Evolutionary conservation across 148 eudicot species (phyloP).

Genomic region (Rhododendron mucronatum): DNA sequence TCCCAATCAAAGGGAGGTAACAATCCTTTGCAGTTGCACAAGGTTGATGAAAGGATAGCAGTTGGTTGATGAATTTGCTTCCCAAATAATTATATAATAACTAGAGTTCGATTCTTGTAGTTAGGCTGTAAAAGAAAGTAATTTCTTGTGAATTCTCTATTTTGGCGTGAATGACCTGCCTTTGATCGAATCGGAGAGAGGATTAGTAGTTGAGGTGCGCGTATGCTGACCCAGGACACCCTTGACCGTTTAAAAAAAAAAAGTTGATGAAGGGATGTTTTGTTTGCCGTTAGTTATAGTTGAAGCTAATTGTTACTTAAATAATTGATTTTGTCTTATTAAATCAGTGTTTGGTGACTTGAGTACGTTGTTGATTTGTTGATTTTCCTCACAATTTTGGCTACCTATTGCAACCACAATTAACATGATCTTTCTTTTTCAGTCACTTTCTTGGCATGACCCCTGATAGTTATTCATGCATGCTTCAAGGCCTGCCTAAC

Average conservation of each 20-base stretch:
- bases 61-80: not conserved
- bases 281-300: constrained; percentile 9
- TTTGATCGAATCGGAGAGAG: not conserved
- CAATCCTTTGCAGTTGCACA: constrained; percentile 4
- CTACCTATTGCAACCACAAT: not conserved
- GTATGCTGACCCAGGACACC: not conserved
- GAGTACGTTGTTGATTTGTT: not conserved
- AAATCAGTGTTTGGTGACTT: not conserved
- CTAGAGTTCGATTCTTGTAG: not conserved
- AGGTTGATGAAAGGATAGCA: constrained; percentile 12
- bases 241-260: not conserved
- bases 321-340: not conserved
- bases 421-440: not conserved
- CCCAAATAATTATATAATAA: too few relatives aligned
- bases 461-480: not conserved
- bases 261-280: constrained; percentile 10
- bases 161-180: not conserved
- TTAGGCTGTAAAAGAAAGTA: too few relatives aligned
- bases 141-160: too few relatives aligned
- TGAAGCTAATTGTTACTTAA: not conserved
- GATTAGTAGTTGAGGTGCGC: not conserved
- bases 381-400: not conserved
- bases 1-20: constrained; percentile 5
- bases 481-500: not conserved
- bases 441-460: not conserved